A percentile compares a stretch with the other conserved stretches of the same genome.
Conservation (phyloP, 257 asterid species). For the Perilla frutescens region DNA sequence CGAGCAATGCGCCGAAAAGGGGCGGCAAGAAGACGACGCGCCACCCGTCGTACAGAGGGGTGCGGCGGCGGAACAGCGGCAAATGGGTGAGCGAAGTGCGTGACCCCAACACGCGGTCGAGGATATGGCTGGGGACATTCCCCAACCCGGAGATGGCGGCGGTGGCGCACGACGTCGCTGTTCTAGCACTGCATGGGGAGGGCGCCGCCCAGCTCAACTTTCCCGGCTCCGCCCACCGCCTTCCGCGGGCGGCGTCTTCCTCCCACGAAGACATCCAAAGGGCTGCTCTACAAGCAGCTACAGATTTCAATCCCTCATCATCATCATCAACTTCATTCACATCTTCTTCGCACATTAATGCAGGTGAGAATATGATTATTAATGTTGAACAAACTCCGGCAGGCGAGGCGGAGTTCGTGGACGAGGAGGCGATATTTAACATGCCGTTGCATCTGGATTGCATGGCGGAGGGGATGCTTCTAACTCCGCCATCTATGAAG, state of each 20-base stretch:
- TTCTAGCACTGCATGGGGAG: slow-evolving; percentile 49
- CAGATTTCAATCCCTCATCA: slow-evolving; percentile 1
- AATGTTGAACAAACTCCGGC: too few species aligned
- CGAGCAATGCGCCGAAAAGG: slow-evolving; percentile 4
- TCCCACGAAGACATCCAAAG: slow-evolving; percentile 46
- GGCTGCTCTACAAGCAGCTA: slow-evolving; percentile 42
- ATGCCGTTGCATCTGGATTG: slow-evolving; percentile 65
- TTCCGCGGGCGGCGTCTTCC: slow-evolving; percentile 39
- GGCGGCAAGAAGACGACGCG: slow-evolving; percentile 28
- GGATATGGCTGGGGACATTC: slow-evolving; percentile 59
- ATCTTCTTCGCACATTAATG: background rate
- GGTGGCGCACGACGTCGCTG: slow-evolving; percentile 58
- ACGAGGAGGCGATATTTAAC: slow-evolving; percentile 74
- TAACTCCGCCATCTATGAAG: slow-evolving; percentile 77
- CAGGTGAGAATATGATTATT: background rate
- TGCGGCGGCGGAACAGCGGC: slow-evolving; percentile 33
- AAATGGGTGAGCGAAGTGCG: slow-evolving; percentile 43
- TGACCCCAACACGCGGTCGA: slow-evolving; percentile 44
- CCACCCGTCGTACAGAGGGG: slow-evolving; percentile 37
- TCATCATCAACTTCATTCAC: background rate
- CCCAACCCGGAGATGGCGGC: slow-evolving; percentile 57
- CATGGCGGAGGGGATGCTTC: slow-evolving; percentile 84
- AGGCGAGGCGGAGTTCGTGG: slow-evolving; percentile 38
- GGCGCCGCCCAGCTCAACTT: slow-evolving; percentile 39
- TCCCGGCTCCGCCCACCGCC: slow-evolving; percentile 34